Percentiles rank a stretch among this genome's conserved stretches.
These are phyloP conservation scores for Fusarium buxicola DNA, from an alignment of 2,329 filamentous ascomycete genomes.

Conservation along the genomic window DNA sequence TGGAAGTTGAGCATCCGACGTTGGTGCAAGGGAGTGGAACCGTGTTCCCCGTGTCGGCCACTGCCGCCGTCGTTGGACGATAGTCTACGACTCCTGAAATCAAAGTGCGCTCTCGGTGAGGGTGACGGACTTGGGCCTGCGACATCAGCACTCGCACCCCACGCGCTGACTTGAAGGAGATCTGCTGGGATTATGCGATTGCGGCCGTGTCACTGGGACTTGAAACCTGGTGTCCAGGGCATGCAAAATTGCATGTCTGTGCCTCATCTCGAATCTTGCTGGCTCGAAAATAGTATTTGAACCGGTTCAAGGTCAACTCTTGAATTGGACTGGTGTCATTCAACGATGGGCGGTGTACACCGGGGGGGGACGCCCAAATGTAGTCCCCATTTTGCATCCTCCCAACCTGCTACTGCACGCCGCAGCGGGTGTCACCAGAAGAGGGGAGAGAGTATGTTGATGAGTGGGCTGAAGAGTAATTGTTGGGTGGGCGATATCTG, in stretches of 20 bases:
- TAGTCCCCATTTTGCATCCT: conserved; percentile 12
- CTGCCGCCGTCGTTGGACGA: conserved; percentile 28
- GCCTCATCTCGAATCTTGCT: conserved; percentile 22
- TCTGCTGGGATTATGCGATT: conserved; percentile 8
- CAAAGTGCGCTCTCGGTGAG: conserved; percentile 38
- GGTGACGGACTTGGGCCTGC: conserved; percentile 10
- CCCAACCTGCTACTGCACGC: conserved; percentile 40
- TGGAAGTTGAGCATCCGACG: not conserved
- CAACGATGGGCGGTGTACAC: conserved; percentile 35
- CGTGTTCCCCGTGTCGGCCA: conserved; percentile 27
- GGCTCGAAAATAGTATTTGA: conserved; percentile 12
- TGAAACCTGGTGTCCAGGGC: conserved; percentile 14
- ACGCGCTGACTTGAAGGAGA: conserved; percentile 30
- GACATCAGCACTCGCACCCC: conserved; percentile 32
- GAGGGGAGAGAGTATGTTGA: not conserved
- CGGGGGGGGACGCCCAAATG: conserved; percentile 17
- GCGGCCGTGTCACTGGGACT: conserved; percentile 24
- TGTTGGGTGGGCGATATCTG: not conserved
- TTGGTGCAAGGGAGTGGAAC: not conserved
- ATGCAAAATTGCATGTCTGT: conserved; percentile 33
- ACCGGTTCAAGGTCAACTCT: conserved; percentile 12
- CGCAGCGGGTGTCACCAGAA: conserved; percentile 20
- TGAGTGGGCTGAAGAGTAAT: not conserved
- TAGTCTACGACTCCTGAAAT: conserved; percentile 30
- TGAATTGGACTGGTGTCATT: conserved; percentile 20